These are phyloP conservation scores for Phaffia tasmanica DNA, from an alignment of 768 basidiomycete species.

Conservation along the genomic window DNA sequence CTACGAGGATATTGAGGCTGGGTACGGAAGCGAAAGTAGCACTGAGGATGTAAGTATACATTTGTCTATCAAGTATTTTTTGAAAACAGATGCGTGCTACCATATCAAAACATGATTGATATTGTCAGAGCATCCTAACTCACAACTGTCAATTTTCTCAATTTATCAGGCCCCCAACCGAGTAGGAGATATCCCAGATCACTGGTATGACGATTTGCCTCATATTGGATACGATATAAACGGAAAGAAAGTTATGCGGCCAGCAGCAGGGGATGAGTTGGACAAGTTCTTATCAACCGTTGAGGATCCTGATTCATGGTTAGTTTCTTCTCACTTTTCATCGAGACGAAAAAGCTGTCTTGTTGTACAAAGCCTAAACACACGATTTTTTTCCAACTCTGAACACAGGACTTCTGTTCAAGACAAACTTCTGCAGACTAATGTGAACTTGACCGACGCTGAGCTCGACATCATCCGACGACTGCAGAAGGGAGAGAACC, in stretches of 20 bases:
- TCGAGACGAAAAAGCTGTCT: not conserved
- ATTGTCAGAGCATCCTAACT: not conserved
- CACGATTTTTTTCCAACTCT: not conserved
- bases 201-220: constrained; percentile 99
- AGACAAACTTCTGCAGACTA: constrained; percentile 73
- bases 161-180: constrained; percentile 70
- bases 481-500: constrained; percentile 80
- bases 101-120: not conserved
- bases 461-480: constrained; percentile 91
- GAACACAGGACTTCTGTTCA: constrained; percentile 71
- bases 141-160: not conserved
- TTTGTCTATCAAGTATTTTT: not conserved
- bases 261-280: constrained; percentile 88
- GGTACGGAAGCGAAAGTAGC: constrained; percentile 40
- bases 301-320: constrained; percentile 86
- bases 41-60: constrained; percentile 38
- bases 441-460: constrained; percentile 73
- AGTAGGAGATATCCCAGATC: constrained; percentile 85
- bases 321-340: constrained; percentile 29
- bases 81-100: not conserved
- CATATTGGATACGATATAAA: constrained; percentile 94
- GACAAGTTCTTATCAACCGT: constrained; percentile 92
- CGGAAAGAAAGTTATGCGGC: constrained; percentile 85
- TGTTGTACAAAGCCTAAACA: not conserved
- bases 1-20: constrained; percentile 39